phyloP scores from a whole-genome alignment of 2,329 filamentous ascomycete species.

The Fusarium floridanum region DNA sequence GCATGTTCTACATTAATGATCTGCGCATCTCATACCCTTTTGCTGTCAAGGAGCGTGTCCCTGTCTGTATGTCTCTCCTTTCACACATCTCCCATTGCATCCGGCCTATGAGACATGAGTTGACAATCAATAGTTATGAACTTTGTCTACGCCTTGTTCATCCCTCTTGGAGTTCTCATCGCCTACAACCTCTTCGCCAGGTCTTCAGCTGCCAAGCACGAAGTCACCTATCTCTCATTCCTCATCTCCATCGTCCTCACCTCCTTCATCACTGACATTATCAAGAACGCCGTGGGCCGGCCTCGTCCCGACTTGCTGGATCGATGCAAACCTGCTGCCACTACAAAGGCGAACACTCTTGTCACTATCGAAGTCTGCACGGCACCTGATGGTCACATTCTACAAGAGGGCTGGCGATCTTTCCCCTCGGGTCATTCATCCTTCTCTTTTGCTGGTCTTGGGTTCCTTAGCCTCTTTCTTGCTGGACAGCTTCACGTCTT shows the following conservation, averaged over 20 bases:
- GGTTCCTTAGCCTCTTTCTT: slow-evolving; percentile 78
- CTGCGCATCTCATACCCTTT: slow-evolving; percentile 87
- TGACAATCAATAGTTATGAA: slow-evolving; percentile 69
- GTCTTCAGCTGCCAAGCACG: slow-evolving; percentile 80
- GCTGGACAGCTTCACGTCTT: slow-evolving; percentile 75
- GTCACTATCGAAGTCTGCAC: slow-evolving; percentile 80
- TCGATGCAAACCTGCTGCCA: slow-evolving; percentile 79
- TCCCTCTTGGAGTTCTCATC: slow-evolving; percentile 77
- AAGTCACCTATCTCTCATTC: slow-evolving; percentile 87
- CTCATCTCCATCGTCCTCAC: slow-evolving; percentile 82
- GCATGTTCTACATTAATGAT: slow-evolving; percentile 92
- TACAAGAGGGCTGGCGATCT: slow-evolving; percentile 87
- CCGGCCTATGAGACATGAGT: not conserved
- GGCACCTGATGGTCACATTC: slow-evolving; percentile 73
- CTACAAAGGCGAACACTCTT: slow-evolving; percentile 63
- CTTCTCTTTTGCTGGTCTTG: slow-evolving; percentile 83
- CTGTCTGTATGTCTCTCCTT: slow-evolving; percentile 70
- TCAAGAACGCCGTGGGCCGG: slow-evolving; percentile 89
- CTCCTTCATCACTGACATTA: slow-evolving; percentile 85
- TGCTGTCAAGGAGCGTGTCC: slow-evolving; percentile 84
- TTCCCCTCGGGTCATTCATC: slow-evolving; percentile 86
- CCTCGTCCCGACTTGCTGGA: slow-evolving; percentile 74
- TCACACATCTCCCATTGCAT: not conserved
- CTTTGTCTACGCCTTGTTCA: slow-evolving; percentile 80
- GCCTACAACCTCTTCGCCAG: slow-evolving; percentile 73